A percentile compares a stretch with the other conserved stretches of the same genome.
These are phyloP conservation scores for Gautieria morchelliformis DNA, from an alignment of 768 basidiomycete species.

Conservation along the genomic window DNA sequence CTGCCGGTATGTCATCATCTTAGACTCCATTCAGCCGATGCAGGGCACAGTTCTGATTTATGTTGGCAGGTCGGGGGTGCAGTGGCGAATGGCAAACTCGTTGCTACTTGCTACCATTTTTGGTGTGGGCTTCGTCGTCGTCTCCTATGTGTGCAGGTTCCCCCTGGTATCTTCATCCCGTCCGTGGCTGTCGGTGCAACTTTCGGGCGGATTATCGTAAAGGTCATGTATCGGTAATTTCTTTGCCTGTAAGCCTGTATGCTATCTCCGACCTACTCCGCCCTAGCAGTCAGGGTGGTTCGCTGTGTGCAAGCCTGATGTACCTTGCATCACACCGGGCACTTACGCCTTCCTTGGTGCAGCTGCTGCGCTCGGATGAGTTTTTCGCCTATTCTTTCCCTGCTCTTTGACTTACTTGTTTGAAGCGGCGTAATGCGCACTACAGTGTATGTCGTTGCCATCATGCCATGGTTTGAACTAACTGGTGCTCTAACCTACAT, in stretches of 20 bases:
- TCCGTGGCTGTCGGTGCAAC: conserved; percentile 98
- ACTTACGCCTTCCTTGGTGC: conserved; percentile 98
- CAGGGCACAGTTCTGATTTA: neutral
- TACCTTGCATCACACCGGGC: conserved; percentile 96
- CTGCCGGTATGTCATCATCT: conserved; percentile 70
- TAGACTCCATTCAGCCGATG: conserved; percentile 8
- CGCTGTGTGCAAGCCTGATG: conserved; percentile 80
- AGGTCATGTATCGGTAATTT: conserved; percentile 77
- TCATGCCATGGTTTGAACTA: conserved; percentile 99
- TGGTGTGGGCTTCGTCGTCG: conserved; percentile 73
- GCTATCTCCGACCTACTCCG: conserved; percentile 4
- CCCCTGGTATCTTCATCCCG: conserved; percentile 96
- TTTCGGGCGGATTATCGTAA: conserved; percentile 92
- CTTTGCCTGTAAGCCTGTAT: neutral
- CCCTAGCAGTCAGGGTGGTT: conserved; percentile 80
- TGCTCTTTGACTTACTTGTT: neutral
- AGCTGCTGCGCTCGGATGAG: conserved; percentile 85
- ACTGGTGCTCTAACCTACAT: conserved; percentile 97
- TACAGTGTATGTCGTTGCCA: conserved; percentile 95
- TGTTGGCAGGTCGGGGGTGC: conserved; percentile 61
- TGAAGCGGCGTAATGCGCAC: conserved; percentile 90
- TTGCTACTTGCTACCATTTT: conserved; percentile 86
- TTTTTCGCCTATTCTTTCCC: neutral
- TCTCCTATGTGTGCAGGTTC: conserved; percentile 94
- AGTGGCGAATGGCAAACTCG: conserved; percentile 94